A percentile compares a stretch with the other conserved stretches of the same genome.
phyloP scores from a whole-genome alignment of 176 grass and related monocot genomes.

The Tillandsia fasciculata region DNA sequence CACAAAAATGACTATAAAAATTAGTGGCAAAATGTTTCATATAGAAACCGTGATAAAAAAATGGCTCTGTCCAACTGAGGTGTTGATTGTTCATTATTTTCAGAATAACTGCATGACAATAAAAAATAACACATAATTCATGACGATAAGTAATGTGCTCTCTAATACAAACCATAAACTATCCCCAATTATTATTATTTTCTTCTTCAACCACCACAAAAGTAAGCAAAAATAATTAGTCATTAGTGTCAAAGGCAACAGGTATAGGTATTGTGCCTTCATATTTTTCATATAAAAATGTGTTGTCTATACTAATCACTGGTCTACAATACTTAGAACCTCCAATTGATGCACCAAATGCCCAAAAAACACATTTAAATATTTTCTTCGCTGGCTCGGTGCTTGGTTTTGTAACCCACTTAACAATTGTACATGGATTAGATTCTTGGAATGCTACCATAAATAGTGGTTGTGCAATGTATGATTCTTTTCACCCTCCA shows the following conservation, averaged over 20 bases:
- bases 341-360: neutral
- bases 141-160: neutral
- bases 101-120: slow-evolving; percentile 9
- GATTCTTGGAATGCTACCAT: slow-evolving; percentile 4
- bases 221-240: slow-evolving; percentile 5
- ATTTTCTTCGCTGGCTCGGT: neutral
- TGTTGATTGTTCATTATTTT: slow-evolving; percentile 10
- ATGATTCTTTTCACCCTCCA: slow-evolving; percentile 20
- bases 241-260: slow-evolving; percentile 13
- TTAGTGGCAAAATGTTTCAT: too few relatives aligned
- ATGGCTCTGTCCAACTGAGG: neutral
- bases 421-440: slow-evolving; percentile 13
- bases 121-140: slow-evolving; percentile 17
- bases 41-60: too few relatives aligned
- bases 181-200: slow-evolving; percentile 1
- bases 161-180: slow-evolving; percentile 14
- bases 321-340: slow-evolving; percentile 6
- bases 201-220: neutral
- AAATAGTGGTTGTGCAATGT: slow-evolving; percentile 10
- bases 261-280: neutral
- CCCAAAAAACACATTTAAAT: slow-evolving; percentile 14
- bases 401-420: slow-evolving; percentile 4
- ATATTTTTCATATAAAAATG: slow-evolving; percentile 12
- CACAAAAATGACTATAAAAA: too few relatives aligned
- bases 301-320: slow-evolving; percentile 12